Base-by-base conservation (phyloP, 1,284 basidiomycete genomes). In the Ustilago lituana region DNA sequence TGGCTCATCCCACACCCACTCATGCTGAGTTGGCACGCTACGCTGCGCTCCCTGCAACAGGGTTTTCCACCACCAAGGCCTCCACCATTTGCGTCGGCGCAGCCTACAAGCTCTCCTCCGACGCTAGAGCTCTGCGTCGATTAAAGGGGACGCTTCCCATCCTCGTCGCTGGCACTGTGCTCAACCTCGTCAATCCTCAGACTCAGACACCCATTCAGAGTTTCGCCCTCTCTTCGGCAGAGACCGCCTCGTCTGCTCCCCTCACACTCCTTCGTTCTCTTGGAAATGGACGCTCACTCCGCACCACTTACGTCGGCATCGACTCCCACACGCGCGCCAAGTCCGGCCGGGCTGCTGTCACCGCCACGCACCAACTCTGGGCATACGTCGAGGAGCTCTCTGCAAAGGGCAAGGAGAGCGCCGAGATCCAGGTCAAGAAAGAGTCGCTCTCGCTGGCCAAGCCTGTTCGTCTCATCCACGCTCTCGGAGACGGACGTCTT, bases 171-270 rank as follows among this genome's bases (percentile, higher is more conserved):
- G 68, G 54, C 23, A 56, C 66, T 15, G 62, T 58, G 36, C 48
- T 71, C 55, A 66, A 58, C 40, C 63, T 71, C n/a, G 39, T 71
- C 51, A 66, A 71, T n/a, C 62, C 68, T 14, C 47, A 50, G 36
- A 51, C 50, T 10, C 68, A 71, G 48, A 65, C 62, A 1, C 68
- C 58, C 29, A 47, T 66, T 7, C 68, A 71, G 51, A 71, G 68
- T 51, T 71, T 66, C 41, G 52, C 55, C 2, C 58, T 71, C 22
- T 51, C 63, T 1, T 54, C 63, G 5, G 49, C 62, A 15, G 68
- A 71, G 33, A 45, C 46, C 15, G 47, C 62, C 26, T 52, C 53
- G n/a, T 61, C 46, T 8, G 51, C 62, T 6, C 68, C 68, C 5
- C 51, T 71, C 22, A 62, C 62, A 2, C 24, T 71, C 14, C 59